Evolutionary conservation across 2,329 filamentous ascomycete species (phyloP).

Genomic region (Cladosporium sphaerospermum): DNA sequence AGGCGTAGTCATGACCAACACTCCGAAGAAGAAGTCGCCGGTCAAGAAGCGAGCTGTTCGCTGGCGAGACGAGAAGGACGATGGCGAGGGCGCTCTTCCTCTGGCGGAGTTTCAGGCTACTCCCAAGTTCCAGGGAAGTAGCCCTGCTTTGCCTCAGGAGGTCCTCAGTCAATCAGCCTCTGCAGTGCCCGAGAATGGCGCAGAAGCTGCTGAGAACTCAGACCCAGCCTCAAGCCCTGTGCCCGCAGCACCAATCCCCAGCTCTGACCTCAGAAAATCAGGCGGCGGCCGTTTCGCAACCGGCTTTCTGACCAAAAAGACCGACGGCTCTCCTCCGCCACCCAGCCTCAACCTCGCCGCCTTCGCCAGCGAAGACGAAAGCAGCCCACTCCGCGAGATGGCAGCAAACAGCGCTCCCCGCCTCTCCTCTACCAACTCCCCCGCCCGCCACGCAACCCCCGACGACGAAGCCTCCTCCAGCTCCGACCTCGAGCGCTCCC

Average conservation of each 20-base stretch:
- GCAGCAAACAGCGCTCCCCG: slow-evolving; percentile 36
- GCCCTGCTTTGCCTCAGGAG: slow-evolving; percentile 45
- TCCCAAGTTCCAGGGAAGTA: slow-evolving; percentile 52
- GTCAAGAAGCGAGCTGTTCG: slow-evolving; percentile 69
- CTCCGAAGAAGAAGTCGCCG: slow-evolving; percentile 68
- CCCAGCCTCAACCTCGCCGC: slow-evolving; percentile 53
- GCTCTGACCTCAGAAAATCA: slow-evolving; percentile 50
- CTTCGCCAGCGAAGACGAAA: slow-evolving; percentile 50
- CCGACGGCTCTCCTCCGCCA: slow-evolving; percentile 49
- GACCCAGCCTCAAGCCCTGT: slow-evolving; percentile 48
- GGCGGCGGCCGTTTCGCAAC: slow-evolving; percentile 67
- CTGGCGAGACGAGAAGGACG: slow-evolving; percentile 87
- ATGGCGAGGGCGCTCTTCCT: slow-evolving; percentile 50
- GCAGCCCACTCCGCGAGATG: slow-evolving; percentile 42
- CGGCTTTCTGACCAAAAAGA: slow-evolving; percentile 70
- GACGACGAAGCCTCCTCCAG: slow-evolving; percentile 29
- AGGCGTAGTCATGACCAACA: slow-evolving; percentile 53
- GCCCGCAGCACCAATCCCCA: slow-evolving; percentile 51
- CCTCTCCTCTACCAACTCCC: slow-evolving; percentile 33
- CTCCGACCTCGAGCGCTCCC: slow-evolving; percentile 22
- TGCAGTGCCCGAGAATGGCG: neutral
- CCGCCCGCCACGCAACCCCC: slow-evolving; percentile 2
- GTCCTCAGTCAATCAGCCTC: slow-evolving; percentile 23
- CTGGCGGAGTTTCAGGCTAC: slow-evolving; percentile 90
- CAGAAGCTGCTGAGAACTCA: neutral